Conservation (phyloP, 2,329 filamentous ascomycete species). For the Trichoderma oligosporum region DNA sequence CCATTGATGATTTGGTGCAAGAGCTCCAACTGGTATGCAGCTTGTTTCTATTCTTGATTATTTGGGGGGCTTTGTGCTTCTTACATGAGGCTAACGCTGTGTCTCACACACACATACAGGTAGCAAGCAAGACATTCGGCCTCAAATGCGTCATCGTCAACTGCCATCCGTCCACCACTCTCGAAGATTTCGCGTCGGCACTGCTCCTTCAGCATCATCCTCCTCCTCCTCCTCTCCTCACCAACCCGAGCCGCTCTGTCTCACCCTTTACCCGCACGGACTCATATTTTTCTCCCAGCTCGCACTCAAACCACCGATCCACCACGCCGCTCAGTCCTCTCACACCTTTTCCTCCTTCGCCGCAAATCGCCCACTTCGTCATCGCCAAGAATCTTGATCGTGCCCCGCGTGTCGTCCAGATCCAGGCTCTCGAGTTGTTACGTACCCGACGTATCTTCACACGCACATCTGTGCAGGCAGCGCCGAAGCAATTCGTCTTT, state of each 20-base stretch:
- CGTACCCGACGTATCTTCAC: conserved; percentile 75
- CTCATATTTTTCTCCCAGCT: conserved; percentile 32
- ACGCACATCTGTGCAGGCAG: conserved; percentile 66
- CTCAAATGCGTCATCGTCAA: conserved; percentile 66
- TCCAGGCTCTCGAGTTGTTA: conserved; percentile 75
- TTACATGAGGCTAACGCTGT: background rate
- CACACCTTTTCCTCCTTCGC: conserved; percentile 26
- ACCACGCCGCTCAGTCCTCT: conserved; percentile 30
- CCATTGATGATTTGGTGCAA: conserved; percentile 63
- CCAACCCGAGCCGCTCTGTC: conserved; percentile 25
- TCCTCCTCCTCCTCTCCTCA: conserved; percentile 23
- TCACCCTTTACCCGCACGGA: conserved; percentile 28
- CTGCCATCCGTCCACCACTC: conserved; percentile 67
- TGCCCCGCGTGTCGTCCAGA: conserved; percentile 72
- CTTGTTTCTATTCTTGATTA: background rate
- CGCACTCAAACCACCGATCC: conserved; percentile 31
- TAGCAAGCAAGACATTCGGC: conserved; percentile 67
- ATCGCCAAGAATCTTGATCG: conserved; percentile 76
- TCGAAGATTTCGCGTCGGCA: conserved; percentile 74
- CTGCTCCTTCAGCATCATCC: conserved; percentile 50
- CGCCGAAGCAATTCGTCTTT: conserved; percentile 76
- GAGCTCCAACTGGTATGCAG: conserved; percentile 65
- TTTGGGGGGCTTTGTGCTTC: too few species aligned
- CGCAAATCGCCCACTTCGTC: conserved; percentile 72
- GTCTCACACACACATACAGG: conserved; percentile 39